phyloP scores from a whole-genome alignment of 2,329 filamentous ascomycete species.

The Aureobasidium namibiae region DNA sequence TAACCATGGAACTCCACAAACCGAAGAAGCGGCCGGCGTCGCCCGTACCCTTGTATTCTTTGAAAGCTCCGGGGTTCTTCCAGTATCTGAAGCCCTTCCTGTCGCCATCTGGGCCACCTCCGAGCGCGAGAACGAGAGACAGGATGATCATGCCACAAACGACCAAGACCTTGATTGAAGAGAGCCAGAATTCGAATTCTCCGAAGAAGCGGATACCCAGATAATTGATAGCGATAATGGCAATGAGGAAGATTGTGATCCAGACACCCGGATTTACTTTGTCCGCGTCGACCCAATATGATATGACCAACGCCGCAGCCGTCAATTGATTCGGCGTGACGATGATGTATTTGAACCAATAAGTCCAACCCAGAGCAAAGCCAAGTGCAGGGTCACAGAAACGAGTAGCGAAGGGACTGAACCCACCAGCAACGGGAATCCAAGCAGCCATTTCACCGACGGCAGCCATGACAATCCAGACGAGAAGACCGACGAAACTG shows the following conservation, averaged over 20 bases:
- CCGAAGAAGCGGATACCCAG: constrained; percentile 58
- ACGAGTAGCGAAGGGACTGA: constrained; percentile 70
- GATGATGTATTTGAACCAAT: constrained; percentile 74
- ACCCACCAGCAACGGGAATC: constrained; percentile 69
- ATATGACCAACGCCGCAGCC: constrained; percentile 68
- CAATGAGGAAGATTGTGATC: constrained; percentile 52
- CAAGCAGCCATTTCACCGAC: constrained; percentile 81
- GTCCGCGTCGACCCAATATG: constrained; percentile 62
- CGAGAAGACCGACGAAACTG: constrained; percentile 59
- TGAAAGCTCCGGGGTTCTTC: constrained; percentile 33
- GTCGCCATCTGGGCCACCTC: constrained; percentile 33
- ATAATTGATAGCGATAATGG: constrained; percentile 38
- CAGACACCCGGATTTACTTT: constrained; percentile 69
- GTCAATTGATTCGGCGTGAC: constrained; percentile 79
- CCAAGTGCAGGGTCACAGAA: constrained; percentile 76
- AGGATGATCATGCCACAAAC: constrained; percentile 40
- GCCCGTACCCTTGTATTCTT: constrained; percentile 29
- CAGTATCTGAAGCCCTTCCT: constrained; percentile 39
- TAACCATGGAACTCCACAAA: constrained; percentile 50
- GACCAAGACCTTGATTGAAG: constrained; percentile 38
- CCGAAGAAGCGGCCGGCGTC: constrained; percentile 34
- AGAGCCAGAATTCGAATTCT: constrained; percentile 44
- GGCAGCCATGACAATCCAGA: constrained; percentile 73
- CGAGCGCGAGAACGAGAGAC: constrained; percentile 36
- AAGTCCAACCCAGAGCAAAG: constrained; percentile 62